Percentiles rank a stretch among this genome's conserved stretches.
Conservation (phyloP, 495 filamentous ascomycete genomes). For the Darksidea phi region DNA sequence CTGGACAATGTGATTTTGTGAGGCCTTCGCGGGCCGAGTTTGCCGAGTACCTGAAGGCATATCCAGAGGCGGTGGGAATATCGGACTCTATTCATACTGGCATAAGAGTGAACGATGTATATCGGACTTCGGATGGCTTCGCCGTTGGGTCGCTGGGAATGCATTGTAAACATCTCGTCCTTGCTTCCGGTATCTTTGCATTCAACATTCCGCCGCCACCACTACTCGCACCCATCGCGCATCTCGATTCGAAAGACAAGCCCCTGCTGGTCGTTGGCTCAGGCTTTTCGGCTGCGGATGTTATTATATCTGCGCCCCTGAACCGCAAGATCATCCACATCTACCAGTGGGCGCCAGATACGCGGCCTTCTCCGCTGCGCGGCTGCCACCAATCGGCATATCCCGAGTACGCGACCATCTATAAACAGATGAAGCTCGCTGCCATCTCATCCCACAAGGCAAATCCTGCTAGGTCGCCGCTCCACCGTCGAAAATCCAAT, state of each 20-base stretch:
- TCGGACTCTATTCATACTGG: constrained; percentile 51
- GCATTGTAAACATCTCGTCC: constrained; percentile 59
- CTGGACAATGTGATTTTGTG: constrained; percentile 53
- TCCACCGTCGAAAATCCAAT: constrained; percentile 43
- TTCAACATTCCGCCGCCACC: constrained; percentile 55
- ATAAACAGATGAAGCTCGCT: constrained; percentile 62
- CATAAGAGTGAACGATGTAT: constrained; percentile 48
- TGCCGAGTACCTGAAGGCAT: constrained; percentile 57
- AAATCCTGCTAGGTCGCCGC: constrained; percentile 13
- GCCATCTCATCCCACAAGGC: constrained; percentile 38
- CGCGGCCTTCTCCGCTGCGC: constrained; percentile 58
- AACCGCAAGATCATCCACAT: constrained; percentile 59
- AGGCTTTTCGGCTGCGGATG: constrained; percentile 65
- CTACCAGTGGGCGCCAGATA: constrained; percentile 61
- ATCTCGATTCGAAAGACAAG: constrained; percentile 36
- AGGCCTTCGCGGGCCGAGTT: constrained; percentile 60
- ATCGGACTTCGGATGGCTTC: constrained; percentile 53
- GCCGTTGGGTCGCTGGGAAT: constrained; percentile 54
- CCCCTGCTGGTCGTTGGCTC: constrained; percentile 59
- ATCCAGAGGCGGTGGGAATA: constrained; percentile 57
- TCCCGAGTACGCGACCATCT: constrained; percentile 65
- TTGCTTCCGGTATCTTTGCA: constrained; percentile 65
- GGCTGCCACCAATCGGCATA: constrained; percentile 65
- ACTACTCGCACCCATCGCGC: constrained; percentile 43
- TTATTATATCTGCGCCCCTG: constrained; percentile 56